A percentile compares a stretch with the other conserved stretches of the same genome.
phyloP scores from a whole-genome alignment of 257 asterid genomes.

The Capsicum baccatum region DNA sequence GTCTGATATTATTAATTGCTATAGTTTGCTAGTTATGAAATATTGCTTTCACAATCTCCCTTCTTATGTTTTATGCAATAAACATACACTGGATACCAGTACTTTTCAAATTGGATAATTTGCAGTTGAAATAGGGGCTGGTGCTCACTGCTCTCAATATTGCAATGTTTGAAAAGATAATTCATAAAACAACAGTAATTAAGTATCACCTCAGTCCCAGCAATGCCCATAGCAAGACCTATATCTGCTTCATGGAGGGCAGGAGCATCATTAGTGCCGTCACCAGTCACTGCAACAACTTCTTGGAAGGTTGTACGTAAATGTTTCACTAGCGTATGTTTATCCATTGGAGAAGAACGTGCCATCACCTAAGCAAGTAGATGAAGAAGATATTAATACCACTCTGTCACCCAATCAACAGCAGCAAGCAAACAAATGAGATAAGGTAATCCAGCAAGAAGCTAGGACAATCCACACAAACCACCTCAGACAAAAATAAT shows the following conservation, averaged over 20 bases:
- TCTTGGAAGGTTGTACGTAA: slow-evolving; percentile 75
- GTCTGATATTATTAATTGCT: background rate
- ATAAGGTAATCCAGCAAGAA: background rate
- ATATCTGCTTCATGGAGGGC: slow-evolving; percentile 98
- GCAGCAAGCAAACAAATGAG: slow-evolving; percentile 22
- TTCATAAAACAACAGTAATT: slow-evolving; percentile 21
- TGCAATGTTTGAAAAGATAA: slow-evolving; percentile 22
- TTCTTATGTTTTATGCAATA: background rate
- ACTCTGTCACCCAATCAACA: slow-evolving; percentile 3
- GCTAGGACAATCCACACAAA: slow-evolving; percentile 4
- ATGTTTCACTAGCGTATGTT: slow-evolving; percentile 78
- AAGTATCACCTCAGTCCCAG: slow-evolving; percentile 83
- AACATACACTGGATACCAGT: background rate
- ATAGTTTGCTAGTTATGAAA: background rate
- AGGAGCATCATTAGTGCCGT: slow-evolving; percentile 96
- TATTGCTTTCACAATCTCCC: background rate
- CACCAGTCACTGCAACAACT: slow-evolving; percentile 97
- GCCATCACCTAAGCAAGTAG: slow-evolving; percentile 75
- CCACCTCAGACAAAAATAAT: background rate
- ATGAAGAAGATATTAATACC: slow-evolving; percentile 24
- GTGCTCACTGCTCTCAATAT: slow-evolving; percentile 25
- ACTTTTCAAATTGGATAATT: background rate
- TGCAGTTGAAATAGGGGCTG: background rate
- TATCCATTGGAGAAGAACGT: slow-evolving; percentile 95
- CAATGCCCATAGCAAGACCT: slow-evolving; percentile 96